Percentiles rank a stretch among this genome's conserved stretches.
Evolutionary conservation across 768 basidiomycete genomes (phyloP).

Genomic region (Leccinum barrowsii): DNA sequence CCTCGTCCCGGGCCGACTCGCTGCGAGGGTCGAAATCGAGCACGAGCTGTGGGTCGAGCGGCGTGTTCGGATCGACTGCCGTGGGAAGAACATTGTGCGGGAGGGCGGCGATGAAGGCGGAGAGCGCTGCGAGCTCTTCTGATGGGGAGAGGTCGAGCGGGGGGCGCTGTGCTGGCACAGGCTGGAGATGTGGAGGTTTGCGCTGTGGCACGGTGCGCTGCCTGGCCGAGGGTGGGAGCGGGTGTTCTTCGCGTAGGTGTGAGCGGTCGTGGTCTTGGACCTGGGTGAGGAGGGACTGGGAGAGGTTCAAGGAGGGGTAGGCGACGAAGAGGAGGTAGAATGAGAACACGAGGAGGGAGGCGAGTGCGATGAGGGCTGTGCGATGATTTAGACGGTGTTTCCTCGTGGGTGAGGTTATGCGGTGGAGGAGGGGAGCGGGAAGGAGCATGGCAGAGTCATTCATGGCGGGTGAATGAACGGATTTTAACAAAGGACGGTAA

Average conservation of each 20-base stretch:
- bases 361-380: conserved; percentile 52
- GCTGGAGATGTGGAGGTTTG: conserved; percentile 10
- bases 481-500: conserved; percentile 17
- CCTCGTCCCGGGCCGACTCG: conserved; percentile 55
- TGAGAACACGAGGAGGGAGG: conserved; percentile 48
- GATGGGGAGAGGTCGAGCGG: conserved; percentile 46
- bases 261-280: conserved; percentile 10
- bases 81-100: conserved; percentile 73
- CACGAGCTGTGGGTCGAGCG: conserved; percentile 78
- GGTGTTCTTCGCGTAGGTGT: conserved; percentile 8
- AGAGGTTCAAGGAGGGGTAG: conserved; percentile 37
- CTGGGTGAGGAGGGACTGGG: conserved; percentile 32
- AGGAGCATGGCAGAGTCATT: conserved; percentile 24
- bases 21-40: conserved; percentile 81
- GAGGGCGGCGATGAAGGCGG: conserved; percentile 68
- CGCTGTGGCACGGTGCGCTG: conserved; percentile 16
- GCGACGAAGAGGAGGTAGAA: conserved; percentile 55
- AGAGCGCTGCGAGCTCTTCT: conserved; percentile 73
- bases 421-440: conserved; percentile 30
- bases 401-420: conserved; percentile 4
- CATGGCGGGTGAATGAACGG: neutral
- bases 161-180: conserved; percentile 24
- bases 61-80: conserved; percentile 54
- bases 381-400: conserved; percentile 46
- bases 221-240: conserved; percentile 19